phyloP scores from a whole-genome alignment of 768 basidiomycete genomes.

The Hericium rajendrae region DNA sequence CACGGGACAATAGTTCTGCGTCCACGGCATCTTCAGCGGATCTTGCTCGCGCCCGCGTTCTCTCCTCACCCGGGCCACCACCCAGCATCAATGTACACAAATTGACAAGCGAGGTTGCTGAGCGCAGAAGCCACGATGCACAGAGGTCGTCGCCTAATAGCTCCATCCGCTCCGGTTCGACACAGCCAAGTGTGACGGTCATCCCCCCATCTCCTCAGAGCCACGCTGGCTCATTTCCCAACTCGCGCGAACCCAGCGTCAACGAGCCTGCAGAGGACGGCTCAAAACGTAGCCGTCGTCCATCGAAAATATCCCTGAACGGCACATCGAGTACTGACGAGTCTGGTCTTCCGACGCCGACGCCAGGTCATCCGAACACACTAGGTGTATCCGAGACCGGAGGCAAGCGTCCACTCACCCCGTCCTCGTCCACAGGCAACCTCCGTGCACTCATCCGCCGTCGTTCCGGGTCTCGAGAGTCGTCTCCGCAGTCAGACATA shows the following conservation, averaged over 20 bases:
- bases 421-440: constrained; percentile 10
- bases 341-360: constrained; percentile 10
- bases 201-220: constrained; percentile 24
- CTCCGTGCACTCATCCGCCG: constrained; percentile 11
- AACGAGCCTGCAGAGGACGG: constrained; percentile 8
- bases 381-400: background rate
- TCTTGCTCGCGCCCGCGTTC: background rate
- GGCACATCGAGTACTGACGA: constrained; percentile 1
- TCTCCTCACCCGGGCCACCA: background rate
- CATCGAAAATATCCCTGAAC: constrained; percentile 1
- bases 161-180: background rate
- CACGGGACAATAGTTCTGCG: background rate
- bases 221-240: constrained; percentile 12
- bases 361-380: background rate
- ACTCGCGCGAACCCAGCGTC: constrained; percentile 6
- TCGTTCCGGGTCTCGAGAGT: background rate
- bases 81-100: background rate
- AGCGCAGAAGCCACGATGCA: background rate
- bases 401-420: constrained; percentile 2
- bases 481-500: background rate
- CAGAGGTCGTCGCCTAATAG: background rate
- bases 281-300: constrained; percentile 5
- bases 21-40: background rate
- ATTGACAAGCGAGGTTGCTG: background rate
- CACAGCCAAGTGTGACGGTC: constrained; percentile 21